These are phyloP conservation scores for Aspergillus brasiliensis DNA, from an alignment of 2,329 filamentous ascomycete species.

Conservation along the genomic window DNA sequence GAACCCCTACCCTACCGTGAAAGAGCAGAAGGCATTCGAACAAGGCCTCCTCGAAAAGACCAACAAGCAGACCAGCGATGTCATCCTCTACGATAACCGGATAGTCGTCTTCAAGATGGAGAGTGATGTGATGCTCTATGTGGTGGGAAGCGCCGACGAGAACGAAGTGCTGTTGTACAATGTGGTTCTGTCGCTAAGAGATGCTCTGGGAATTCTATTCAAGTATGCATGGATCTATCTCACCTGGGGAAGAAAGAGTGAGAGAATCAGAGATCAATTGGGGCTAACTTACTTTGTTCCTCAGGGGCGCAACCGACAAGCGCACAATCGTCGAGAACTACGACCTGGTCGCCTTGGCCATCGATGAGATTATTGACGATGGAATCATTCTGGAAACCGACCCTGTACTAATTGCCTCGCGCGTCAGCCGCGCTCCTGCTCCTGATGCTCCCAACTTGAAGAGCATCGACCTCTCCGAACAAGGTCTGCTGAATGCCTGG, in stretches of 20 bases:
- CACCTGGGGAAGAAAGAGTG: background rate
- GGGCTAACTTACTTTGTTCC: constrained; percentile 20
- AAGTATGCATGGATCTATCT: constrained; percentile 62
- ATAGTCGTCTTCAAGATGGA: constrained; percentile 98
- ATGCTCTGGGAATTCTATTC: constrained; percentile 85
- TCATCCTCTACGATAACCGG: constrained; percentile 95
- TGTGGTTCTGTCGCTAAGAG: constrained; percentile 85
- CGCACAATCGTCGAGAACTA: constrained; percentile 98
- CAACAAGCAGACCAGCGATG: constrained; percentile 90
- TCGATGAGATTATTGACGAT: constrained; percentile 94
- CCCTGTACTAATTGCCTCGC: constrained; percentile 86
- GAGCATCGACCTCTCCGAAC: constrained; percentile 92
- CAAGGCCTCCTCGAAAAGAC: constrained; percentile 96
- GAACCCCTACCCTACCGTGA: constrained; percentile 83
- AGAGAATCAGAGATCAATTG: background rate
- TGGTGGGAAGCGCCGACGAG: constrained; percentile 87
- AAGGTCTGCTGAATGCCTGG: constrained; percentile 90
- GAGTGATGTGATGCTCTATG: constrained; percentile 94
- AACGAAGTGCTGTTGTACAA: constrained; percentile 97
- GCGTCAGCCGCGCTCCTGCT: constrained; percentile 87
- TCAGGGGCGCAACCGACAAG: constrained; percentile 92
- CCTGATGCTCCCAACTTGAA: constrained; percentile 87
- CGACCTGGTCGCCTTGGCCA: constrained; percentile 87
- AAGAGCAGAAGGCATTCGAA: constrained; percentile 95
- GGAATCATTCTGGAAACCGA: constrained; percentile 98